Conservation (phyloP, 345 rosid genomes). For the Eucalyptus microcorys region DNA sequence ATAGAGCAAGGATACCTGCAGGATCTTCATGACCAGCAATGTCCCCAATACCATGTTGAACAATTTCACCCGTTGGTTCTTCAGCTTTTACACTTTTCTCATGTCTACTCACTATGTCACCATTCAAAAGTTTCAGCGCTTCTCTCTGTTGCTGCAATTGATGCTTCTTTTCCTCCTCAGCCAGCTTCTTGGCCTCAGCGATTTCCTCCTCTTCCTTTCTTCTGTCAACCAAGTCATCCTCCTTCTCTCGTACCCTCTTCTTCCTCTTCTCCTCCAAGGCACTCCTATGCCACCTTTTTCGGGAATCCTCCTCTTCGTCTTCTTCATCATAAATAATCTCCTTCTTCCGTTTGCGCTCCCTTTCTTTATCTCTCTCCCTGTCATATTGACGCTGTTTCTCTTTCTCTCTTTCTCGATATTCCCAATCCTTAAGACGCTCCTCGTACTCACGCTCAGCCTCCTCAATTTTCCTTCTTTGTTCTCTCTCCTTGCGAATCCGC, state of each 20-base stretch:
- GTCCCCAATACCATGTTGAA: constrained; percentile 11
- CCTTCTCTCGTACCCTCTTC: constrained; percentile 65
- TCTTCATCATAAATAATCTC: constrained; percentile 81
- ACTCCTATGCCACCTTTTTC: constrained; percentile 79
- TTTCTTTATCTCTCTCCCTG: constrained; percentile 86
- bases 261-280: constrained; percentile 68
- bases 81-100: constrained; percentile 14
- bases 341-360: constrained; percentile 79
- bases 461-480: constrained; percentile 80
- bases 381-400: constrained; percentile 92
- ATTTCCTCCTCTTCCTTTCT: constrained; percentile 76
- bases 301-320: constrained; percentile 70
- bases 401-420: constrained; percentile 82
- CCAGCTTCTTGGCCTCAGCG: constrained; percentile 63
- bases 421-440: constrained; percentile 88
- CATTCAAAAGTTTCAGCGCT: constrained; percentile 41
- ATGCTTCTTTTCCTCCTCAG: constrained; percentile 59
- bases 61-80: constrained; percentile 17
- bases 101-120: constrained; percentile 26
- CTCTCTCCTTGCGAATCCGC: constrained; percentile 82
- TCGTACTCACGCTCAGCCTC: constrained; percentile 92
- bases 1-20: not conserved
- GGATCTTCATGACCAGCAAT: constrained; percentile 3
- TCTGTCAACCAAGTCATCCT: constrained; percentile 75
- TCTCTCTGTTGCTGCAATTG: constrained; percentile 50